Evolutionary conservation across 768 basidiomycete species (phyloP).

Genomic region (Rubroboletus satanas): DNA sequence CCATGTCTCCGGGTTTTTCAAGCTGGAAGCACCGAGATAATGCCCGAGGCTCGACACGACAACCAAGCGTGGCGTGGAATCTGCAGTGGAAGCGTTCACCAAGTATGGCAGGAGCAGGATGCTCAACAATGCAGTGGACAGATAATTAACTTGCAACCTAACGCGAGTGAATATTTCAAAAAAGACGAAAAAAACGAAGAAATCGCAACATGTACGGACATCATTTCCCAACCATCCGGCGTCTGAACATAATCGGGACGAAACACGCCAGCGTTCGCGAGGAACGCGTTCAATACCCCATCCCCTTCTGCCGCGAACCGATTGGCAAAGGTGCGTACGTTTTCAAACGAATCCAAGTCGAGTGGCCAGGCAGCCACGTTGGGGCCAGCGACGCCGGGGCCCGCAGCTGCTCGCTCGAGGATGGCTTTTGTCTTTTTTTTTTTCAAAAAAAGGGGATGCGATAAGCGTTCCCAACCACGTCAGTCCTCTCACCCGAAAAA

Average conservation of each 20-base stretch:
- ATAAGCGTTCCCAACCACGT: too few relatives aligned
- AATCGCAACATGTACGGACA: constrained; percentile 33
- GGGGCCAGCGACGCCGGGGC: neutral
- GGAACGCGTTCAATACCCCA: constrained; percentile 24
- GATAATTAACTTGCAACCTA: constrained; percentile 34
- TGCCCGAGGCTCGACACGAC: constrained; percentile 30
- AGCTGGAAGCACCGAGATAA: constrained; percentile 8
- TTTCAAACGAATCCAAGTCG: constrained; percentile 30
- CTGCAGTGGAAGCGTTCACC: constrained; percentile 14
- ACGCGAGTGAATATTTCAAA: neutral
- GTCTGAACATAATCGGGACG: constrained; percentile 23
- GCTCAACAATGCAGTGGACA: constrained; percentile 31
- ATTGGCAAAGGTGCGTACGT: constrained; percentile 30
- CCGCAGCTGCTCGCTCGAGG: constrained; percentile 9
- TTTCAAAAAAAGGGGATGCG: too few relatives aligned
- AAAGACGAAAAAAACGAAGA: neutral
- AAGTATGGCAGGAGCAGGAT: constrained; percentile 32
- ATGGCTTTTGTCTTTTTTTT: neutral
- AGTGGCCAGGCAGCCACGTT: constrained; percentile 30
- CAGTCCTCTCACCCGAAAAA: too few relatives aligned
- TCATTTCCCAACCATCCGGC: constrained; percentile 45
- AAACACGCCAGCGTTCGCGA: constrained; percentile 30
- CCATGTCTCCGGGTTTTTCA: constrained; percentile 8
- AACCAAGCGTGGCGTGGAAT: constrained; percentile 19
- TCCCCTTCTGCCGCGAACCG: constrained; percentile 22